These are phyloP conservation scores for Cladorrhinum samala DNA, from an alignment of 495 filamentous ascomycete species.

Conservation along the genomic window DNA sequence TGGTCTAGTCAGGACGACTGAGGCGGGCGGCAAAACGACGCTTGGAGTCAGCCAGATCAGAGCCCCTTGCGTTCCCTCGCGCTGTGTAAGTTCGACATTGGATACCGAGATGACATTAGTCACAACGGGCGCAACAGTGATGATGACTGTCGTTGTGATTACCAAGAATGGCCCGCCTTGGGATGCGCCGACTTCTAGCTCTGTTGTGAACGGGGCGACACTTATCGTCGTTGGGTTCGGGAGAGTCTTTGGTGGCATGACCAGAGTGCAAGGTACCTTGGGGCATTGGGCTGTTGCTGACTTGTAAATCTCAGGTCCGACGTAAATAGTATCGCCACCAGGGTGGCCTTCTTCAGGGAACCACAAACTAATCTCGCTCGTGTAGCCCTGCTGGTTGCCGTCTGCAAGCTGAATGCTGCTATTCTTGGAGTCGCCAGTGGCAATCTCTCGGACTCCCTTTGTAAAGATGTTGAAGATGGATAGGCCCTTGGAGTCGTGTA, in stretches of 20 bases:
- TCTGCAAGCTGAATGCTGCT: not conserved
- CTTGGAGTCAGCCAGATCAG: not conserved
- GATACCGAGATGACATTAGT: not conserved
- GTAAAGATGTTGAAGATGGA: conserved; percentile 23
- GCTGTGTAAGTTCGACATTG: not conserved
- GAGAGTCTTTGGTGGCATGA: not conserved
- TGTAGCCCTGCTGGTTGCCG: not conserved
- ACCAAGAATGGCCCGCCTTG: not conserved
- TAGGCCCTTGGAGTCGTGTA: conserved; percentile 19
- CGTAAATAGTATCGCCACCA: not conserved
- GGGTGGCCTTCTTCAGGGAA: not conserved
- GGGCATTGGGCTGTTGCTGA: not conserved
- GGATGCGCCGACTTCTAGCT: not conserved
- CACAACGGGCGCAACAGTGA: not conserved
- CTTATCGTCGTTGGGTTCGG: not conserved
- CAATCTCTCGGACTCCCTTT: conserved; percentile 13
- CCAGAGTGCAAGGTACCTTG: not conserved
- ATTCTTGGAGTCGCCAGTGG: conserved; percentile 1
- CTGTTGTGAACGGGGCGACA: not conserved
- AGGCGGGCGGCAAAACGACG: not conserved
- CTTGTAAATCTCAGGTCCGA: not conserved
- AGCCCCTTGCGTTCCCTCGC: not conserved
- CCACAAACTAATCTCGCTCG: not conserved
- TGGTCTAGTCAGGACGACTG: not conserved
- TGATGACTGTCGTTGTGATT: not conserved